Base-by-base conservation (phyloP, 768 basidiomycete species). In the Suillus sp. region DNA sequence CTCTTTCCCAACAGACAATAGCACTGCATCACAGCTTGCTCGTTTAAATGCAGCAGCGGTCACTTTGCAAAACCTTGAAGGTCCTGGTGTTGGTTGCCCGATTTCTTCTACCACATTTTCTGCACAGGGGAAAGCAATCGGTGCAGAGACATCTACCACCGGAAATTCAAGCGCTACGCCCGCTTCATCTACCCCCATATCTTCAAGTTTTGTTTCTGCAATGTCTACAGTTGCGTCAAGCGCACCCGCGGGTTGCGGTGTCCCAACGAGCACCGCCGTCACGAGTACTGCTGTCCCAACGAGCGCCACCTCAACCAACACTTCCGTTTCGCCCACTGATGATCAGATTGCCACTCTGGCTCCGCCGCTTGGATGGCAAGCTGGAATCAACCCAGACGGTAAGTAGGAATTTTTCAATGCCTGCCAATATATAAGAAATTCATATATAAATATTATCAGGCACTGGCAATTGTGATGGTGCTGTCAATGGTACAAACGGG, bases 41-140 rank as follows among this genome's bases (percentile, higher is more conserved):
- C 85, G 90, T 37, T 77, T 92, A 63, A 76, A 84, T 54, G 81
- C 89, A 32, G 81, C 85, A 6, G 69, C 86, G 13, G 81, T 89
- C 42, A 88, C 90, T 7, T 77, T 92, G n/a, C 91, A 92, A 77
- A 92, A 92, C 72, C 72, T 92, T 47, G 78, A 81, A 56, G 90
- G 89, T 1, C 79, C 87, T 0, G 91, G 90, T 43, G 73, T 80
- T 6, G 91, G 89, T 16, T 91, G 88, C 71, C 89, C 90, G 6
- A 83, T 84, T 16, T 83, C 82, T 1, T 81, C 87, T 10, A 88
- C 90, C 0, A 90, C 87, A 4, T 85, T 89, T 68, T 67, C 78
- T 27, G 83, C 79, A 8, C 75, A 75, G 54, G 62, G 63, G 1
- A 70, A 69, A 61, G 72, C 72, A 4, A 74, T 76, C 10, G 61